phyloP scores from a whole-genome alignment of 202 grass and related monocot species.

The Tripidium arundinaceum region DNA sequence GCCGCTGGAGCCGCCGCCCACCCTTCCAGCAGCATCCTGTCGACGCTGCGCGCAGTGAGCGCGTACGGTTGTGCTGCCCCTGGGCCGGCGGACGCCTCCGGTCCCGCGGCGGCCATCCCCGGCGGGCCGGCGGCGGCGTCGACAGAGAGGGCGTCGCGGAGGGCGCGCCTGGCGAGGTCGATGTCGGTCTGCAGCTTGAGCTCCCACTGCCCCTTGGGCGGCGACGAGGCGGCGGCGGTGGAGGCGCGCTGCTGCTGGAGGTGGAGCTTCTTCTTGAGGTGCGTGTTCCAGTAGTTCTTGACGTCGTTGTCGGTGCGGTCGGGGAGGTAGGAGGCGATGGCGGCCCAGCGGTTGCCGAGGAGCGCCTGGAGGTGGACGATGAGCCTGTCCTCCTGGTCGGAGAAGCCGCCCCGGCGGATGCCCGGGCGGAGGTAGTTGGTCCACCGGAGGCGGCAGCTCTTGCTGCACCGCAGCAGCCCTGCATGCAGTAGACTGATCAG shows the following conservation, averaged over 20 bases:
- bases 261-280: conserved; percentile 76
- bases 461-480: conserved; percentile 60
- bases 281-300: conserved; percentile 99
- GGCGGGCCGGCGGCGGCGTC: conserved; percentile 7
- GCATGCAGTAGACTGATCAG: too few relatives aligned
- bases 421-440: conserved; percentile 73
- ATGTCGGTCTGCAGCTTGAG: conserved; percentile 68
- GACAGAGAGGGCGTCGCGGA: conserved; percentile 53
- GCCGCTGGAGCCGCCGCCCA: conserved; percentile 21
- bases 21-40: conserved; percentile 26
- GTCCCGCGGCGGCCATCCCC: neutral
- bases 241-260: neutral
- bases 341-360: conserved; percentile 83
- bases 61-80: neutral
- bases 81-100: neutral
- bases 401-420: conserved; percentile 62
- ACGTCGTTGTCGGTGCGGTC: conserved; percentile 90
- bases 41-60: conserved; percentile 28
- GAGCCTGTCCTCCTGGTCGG: conserved; percentile 57
- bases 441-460: conserved; percentile 79
- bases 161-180: conserved; percentile 53
- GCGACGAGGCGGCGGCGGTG: neutral
- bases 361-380: conserved; percentile 74
- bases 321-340: conserved; percentile 83
- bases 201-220: conserved; percentile 62